Evolutionary conservation across 2,329 filamentous ascomycete genomes (phyloP).

Genomic region (Nemania sp.): DNA sequence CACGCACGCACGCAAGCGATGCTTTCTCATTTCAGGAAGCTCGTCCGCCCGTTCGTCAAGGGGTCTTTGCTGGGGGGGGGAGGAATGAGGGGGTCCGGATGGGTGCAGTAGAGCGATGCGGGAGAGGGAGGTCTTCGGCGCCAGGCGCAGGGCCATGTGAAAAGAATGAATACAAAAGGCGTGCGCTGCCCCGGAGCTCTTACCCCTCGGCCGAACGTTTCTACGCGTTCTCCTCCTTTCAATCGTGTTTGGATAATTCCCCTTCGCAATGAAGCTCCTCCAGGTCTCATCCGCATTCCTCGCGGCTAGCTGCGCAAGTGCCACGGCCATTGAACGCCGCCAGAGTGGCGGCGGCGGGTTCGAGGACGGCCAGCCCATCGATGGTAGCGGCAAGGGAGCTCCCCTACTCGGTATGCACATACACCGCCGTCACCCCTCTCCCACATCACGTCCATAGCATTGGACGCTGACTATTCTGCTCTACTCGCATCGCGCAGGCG

Average conservation of each 20-base stretch:
- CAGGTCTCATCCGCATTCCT: conserved; percentile 30
- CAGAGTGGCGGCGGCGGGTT: conserved; percentile 46
- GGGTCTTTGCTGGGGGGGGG: conserved; percentile 6
- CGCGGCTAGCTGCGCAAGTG: conserved; percentile 25
- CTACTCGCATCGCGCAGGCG: conserved; percentile 49
- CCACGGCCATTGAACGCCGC: conserved; percentile 33
- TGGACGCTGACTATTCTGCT: conserved; percentile 5
- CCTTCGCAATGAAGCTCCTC: conserved; percentile 29
- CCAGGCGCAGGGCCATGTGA: not conserved
- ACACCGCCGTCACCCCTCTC: not conserved
- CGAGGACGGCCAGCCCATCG: conserved; percentile 59
- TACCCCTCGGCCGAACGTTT: not conserved
- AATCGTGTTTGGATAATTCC: not conserved
- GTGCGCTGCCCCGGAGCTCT: not conserved
- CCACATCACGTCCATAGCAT: too few relatives aligned
- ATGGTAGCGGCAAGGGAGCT: conserved; percentile 61
- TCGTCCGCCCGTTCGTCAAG: conserved; percentile 15
- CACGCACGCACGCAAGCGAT: conserved; percentile 21
- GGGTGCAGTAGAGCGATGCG: not conserved
- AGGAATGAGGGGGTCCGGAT: too few relatives aligned
- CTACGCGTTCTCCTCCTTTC: not conserved
- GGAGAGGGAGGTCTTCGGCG: conserved; percentile 1
- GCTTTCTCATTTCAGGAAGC: conserved; percentile 20
- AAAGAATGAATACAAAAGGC: conserved; percentile 12
- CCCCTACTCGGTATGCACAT: conserved; percentile 56